Conservation (phyloP, 106 monocot genomes). For the Posidonia australis region DNA sequence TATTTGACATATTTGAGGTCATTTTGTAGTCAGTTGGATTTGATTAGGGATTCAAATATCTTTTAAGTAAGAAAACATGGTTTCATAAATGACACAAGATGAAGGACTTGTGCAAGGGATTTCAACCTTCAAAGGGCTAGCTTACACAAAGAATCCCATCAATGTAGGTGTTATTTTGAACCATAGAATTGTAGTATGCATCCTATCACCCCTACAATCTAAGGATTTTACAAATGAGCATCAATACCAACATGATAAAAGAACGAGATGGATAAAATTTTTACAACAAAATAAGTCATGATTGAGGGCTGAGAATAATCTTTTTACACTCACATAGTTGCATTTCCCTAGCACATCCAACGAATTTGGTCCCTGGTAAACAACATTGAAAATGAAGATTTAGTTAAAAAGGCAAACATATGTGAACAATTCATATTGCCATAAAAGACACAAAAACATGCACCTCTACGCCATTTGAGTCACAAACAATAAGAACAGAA, state of each 20-base stretch:
- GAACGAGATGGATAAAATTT: not conserved
- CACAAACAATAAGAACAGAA: conserved; percentile 58
- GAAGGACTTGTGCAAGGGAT: too few relatives aligned
- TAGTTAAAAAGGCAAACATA: not conserved
- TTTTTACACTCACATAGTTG: conserved; percentile 50
- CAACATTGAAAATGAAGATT: not conserved
- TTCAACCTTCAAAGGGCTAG: too few relatives aligned
- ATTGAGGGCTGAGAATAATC: not conserved
- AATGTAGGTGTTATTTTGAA: too few relatives aligned
- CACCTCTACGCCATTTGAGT: conserved; percentile 34
- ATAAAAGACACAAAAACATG: not conserved
- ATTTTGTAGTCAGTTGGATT: too few relatives aligned
- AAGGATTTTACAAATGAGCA: too few relatives aligned
- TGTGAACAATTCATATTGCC: not conserved
- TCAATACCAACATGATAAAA: not conserved
- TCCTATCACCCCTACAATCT: too few relatives aligned
- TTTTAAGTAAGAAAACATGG: too few relatives aligned
- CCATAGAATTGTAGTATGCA: too few relatives aligned
- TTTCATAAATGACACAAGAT: too few relatives aligned
- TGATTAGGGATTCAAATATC: too few relatives aligned
- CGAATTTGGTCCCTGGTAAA: conserved; percentile 40
- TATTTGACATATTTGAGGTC: too few relatives aligned
- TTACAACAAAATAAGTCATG: not conserved
- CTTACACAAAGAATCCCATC: too few relatives aligned
- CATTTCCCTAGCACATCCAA: conserved; percentile 41